Conservation (phyloP, 148 eudicot species). For the Dysphania ambrosioides region DNA sequence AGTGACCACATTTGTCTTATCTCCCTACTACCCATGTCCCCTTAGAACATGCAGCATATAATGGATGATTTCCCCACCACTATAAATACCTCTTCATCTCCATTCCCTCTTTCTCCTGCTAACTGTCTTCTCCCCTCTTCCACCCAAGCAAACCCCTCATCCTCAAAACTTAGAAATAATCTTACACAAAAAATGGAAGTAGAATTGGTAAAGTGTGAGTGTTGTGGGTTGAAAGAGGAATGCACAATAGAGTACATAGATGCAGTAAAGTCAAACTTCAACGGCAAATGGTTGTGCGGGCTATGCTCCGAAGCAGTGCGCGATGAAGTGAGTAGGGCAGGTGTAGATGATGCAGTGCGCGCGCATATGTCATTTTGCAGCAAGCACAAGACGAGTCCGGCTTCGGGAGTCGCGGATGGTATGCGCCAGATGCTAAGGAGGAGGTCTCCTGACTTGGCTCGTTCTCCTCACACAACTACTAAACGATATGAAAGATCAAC, state of each 20-base stretch:
- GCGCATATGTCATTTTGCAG: conserved; percentile 75
- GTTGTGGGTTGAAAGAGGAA: conserved; percentile 75
- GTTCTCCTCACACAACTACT: conserved; percentile 20
- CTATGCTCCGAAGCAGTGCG: conserved; percentile 70
- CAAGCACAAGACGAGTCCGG: conserved; percentile 59
- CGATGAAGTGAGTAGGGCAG: conserved; percentile 46
- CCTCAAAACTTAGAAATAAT: too few relatives aligned
- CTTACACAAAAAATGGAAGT: conserved; percentile 46
- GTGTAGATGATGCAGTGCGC: conserved; percentile 53
- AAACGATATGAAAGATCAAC: conserved; percentile 39
- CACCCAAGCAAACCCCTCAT: neutral
- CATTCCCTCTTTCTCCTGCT: neutral
- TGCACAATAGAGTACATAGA: conserved; percentile 67
- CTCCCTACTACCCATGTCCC: conserved; percentile 54
- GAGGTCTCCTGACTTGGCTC: conserved; percentile 37
- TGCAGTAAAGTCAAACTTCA: conserved; percentile 56
- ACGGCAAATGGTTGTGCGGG: conserved; percentile 82
- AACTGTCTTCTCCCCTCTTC: neutral
- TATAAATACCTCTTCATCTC: conserved; percentile 20
- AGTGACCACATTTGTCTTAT: conserved; percentile 40
- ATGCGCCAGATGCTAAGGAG: conserved; percentile 67
- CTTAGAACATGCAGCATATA: conserved; percentile 72
- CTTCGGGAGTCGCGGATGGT: conserved; percentile 63
- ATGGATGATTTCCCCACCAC: conserved; percentile 48
- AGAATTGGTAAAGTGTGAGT: conserved; percentile 59